phyloP scores from a whole-genome alignment of 2,329 filamentous ascomycete genomes.

The Elsinoe batatas region DNA sequence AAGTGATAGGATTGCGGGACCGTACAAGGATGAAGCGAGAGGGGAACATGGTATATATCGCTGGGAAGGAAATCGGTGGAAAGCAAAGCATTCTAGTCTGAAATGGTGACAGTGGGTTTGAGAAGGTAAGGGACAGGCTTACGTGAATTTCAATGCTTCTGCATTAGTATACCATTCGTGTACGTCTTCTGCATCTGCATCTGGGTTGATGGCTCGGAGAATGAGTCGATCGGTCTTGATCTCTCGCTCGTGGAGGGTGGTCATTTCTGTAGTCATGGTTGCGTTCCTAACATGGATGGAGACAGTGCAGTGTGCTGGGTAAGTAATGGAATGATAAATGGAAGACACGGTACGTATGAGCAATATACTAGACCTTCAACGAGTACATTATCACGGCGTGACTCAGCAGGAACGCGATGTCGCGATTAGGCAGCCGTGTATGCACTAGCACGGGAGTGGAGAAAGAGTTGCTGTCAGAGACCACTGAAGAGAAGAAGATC shows the following conservation, averaged over 20 bases:
- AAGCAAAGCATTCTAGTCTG: neutral
- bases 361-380: too few relatives aligned
- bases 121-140: neutral
- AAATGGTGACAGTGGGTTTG: neutral
- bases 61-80: neutral
- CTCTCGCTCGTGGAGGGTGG: neutral
- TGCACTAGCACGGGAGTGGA: too few relatives aligned
- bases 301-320: neutral
- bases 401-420: neutral
- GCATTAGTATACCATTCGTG: neutral
- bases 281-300: neutral
- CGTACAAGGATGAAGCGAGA: too few relatives aligned
- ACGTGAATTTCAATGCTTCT: neutral
- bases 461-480: too few relatives aligned
- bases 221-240: slow-evolving; percentile 1
- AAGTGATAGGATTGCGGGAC: neutral
- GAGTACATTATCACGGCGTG: neutral
- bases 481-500: too few relatives aligned
- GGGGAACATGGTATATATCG: neutral
- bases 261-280: too few relatives aligned
- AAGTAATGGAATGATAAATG: too few relatives aligned
- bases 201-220: slow-evolving; percentile 5
- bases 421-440: neutral
- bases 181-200: slow-evolving; percentile 4
- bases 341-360: too few relatives aligned